These are phyloP conservation scores for Dactylellina leptospora DNA, from an alignment of 2,329 filamentous ascomycete species.

Conservation along the genomic window DNA sequence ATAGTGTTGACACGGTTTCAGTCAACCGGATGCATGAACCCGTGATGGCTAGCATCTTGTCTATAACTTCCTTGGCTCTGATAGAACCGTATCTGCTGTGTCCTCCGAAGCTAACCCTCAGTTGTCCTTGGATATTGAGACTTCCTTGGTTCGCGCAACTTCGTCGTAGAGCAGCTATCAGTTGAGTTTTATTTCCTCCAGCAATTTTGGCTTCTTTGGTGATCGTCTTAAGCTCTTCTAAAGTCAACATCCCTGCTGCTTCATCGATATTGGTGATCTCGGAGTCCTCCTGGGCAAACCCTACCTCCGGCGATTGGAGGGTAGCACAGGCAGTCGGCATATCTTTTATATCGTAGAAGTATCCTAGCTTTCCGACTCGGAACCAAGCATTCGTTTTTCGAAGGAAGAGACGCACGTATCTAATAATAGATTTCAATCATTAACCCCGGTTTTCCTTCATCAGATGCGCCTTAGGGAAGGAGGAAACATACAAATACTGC, in stretches of 20 bases:
- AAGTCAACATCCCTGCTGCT: slow-evolving; percentile 78
- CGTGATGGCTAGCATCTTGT: slow-evolving; percentile 55
- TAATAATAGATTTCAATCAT: slow-evolving; percentile 59
- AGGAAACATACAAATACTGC: slow-evolving; percentile 78
- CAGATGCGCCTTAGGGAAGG: not conserved
- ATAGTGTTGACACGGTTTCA: slow-evolving; percentile 76
- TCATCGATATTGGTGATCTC: slow-evolving; percentile 81
- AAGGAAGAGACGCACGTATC: slow-evolving; percentile 90
- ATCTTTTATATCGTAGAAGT: slow-evolving; percentile 83
- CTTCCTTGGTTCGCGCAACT: slow-evolving; percentile 54
- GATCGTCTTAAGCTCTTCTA: slow-evolving; percentile 85
- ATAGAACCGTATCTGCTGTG: slow-evolving; percentile 54
- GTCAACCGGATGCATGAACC: slow-evolving; percentile 87
- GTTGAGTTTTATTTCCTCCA: slow-evolving; percentile 85
- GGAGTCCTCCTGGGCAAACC: slow-evolving; percentile 82
- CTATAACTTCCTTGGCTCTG: slow-evolving; percentile 53
- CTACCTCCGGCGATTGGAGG: slow-evolving; percentile 66
- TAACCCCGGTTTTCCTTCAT: not conserved
- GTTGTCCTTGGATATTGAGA: slow-evolving; percentile 52
- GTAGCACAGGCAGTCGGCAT: slow-evolving; percentile 71
- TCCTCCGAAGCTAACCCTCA: slow-evolving; percentile 53
- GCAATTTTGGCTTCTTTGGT: slow-evolving; percentile 87
- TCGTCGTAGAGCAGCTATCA: slow-evolving; percentile 63
- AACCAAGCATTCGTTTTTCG: slow-evolving; percentile 94
- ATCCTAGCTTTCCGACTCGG: slow-evolving; percentile 77